Evolutionary conservation across 2,329 filamentous ascomycete genomes (phyloP).

Genomic region (Cercospora sp.): DNA sequence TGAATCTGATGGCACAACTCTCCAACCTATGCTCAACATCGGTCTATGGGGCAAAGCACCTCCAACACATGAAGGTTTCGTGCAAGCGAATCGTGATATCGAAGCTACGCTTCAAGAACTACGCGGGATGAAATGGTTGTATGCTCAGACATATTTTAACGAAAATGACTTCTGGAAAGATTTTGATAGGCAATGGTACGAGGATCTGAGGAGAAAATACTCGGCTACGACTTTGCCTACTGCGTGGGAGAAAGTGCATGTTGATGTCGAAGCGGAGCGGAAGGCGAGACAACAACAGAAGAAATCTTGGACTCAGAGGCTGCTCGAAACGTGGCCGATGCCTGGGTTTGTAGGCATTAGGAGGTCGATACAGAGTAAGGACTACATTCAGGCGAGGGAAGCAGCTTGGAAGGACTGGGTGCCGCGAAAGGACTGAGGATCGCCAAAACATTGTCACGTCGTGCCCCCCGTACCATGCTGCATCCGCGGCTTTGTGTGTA

Average conservation of each 20-base stretch:
- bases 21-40: conserved; percentile 57
- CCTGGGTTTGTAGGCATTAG: conserved; percentile 26
- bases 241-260: conserved; percentile 68
- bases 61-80: conserved; percentile 47
- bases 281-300: conserved; percentile 49
- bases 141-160: conserved; percentile 68
- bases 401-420: conserved; percentile 32
- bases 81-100: conserved; percentile 59
- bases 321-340: conserved; percentile 37
- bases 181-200: conserved; percentile 62
- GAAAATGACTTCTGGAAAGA: conserved; percentile 68
- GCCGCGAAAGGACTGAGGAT: conserved; percentile 12
- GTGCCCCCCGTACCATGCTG: neutral
- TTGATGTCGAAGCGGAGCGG: conserved; percentile 39
- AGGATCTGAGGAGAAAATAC: conserved; percentile 59
- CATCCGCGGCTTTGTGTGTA: neutral
- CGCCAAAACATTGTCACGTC: neutral
- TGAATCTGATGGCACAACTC: conserved; percentile 25
- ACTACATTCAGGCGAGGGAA: conserved; percentile 27
- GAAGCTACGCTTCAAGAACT: conserved; percentile 61
- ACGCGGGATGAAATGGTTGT: conserved; percentile 68
- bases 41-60: conserved; percentile 61
- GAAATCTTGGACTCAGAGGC: conserved; percentile 46
- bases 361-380: conserved; percentile 27
- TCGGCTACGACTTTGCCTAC: conserved; percentile 59